A percentile compares a stretch with the other conserved stretches of the same genome.
These are phyloP conservation scores for Trypanosomatidae sp. DNA, from an alignment of 208 protist genomes.

Conservation along the genomic window DNA sequence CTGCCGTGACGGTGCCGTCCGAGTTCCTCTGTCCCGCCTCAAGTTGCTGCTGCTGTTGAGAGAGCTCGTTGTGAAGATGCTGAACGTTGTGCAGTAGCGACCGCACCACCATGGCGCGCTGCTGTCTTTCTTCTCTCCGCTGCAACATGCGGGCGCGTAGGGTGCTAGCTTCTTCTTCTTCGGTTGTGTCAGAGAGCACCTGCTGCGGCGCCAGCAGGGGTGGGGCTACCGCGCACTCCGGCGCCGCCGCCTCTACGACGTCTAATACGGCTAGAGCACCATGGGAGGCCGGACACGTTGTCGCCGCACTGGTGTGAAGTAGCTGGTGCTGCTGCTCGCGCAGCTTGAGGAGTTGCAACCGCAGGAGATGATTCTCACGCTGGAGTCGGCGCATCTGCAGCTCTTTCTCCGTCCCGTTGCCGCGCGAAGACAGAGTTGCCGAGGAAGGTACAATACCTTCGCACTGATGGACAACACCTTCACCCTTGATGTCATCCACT, in stretches of 20 bases:
- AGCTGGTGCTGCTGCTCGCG: slow-evolving; percentile 31
- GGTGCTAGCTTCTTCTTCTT: slow-evolving; percentile 19
- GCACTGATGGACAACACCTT: background rate
- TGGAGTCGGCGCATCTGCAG: slow-evolving; percentile 23
- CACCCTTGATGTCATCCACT: background rate
- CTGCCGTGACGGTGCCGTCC: background rate
- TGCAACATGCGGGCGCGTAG: slow-evolving; percentile 46
- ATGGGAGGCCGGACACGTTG: background rate
- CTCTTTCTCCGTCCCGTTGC: slow-evolving; percentile 2
- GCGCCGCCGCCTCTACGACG: background rate
- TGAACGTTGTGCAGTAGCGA: slow-evolving; percentile 38
- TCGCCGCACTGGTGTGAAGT: slow-evolving; percentile 1
- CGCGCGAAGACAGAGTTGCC: background rate
- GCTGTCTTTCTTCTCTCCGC: slow-evolving; percentile 44
- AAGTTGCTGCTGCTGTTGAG: slow-evolving; percentile 1
- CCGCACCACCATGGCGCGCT: slow-evolving; percentile 27
- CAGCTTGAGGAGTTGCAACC: slow-evolving; percentile 41
- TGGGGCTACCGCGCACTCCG: background rate
- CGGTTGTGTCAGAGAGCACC: background rate
- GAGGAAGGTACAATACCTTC: background rate
- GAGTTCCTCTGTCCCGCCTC: background rate
- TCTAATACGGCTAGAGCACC: background rate
- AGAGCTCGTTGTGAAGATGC: slow-evolving; percentile 23
- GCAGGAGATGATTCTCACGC: slow-evolving; percentile 55
- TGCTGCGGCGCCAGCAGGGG: background rate